phyloP scores from a whole-genome alignment of 495 filamentous ascomycete genomes.

The Peziza echinospora region DNA sequence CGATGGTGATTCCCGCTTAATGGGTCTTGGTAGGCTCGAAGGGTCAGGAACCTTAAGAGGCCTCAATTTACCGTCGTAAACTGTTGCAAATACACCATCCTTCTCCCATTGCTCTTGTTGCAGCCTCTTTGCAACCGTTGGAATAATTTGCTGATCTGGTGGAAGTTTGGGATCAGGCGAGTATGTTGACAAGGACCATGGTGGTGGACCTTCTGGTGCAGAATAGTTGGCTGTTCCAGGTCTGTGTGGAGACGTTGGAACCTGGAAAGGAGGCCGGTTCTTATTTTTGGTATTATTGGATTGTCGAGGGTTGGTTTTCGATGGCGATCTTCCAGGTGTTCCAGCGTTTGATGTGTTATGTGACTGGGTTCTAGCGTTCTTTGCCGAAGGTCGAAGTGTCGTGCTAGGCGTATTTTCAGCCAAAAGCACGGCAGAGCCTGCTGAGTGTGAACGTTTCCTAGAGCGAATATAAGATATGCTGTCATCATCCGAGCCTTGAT shows the following conservation, averaged over 20 bases:
- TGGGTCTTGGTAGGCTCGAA: slow-evolving; percentile 4
- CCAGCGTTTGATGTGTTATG: slow-evolving; percentile 29
- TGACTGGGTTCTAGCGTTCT: too few relatives aligned
- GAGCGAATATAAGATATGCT: slow-evolving; percentile 32
- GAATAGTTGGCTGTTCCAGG: slow-evolving; percentile 38
- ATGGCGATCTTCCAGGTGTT: slow-evolving; percentile 2
- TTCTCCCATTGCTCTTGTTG: slow-evolving; percentile 90
- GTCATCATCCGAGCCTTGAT: slow-evolving; percentile 39
- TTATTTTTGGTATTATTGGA: slow-evolving; percentile 23
- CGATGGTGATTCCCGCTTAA: slow-evolving; percentile 9
- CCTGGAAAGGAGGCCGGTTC: slow-evolving; percentile 14
- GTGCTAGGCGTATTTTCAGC: slow-evolving; percentile 30
- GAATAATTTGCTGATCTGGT: slow-evolving; percentile 84
- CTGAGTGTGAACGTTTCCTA: slow-evolving; percentile 51
- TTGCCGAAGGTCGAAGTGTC: slow-evolving; percentile 3
- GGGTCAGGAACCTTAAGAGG: slow-evolving; percentile 34
- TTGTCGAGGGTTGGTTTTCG: slow-evolving; percentile 5
- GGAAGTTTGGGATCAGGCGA: slow-evolving; percentile 87
- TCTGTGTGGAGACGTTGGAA: slow-evolving; percentile 9
- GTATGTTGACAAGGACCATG: slow-evolving; percentile 87
- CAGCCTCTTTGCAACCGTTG: slow-evolving; percentile 75
- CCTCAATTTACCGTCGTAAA: slow-evolving; percentile 65
- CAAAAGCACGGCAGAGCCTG: slow-evolving; percentile 33
- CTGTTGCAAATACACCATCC: slow-evolving; percentile 59
- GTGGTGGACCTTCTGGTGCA: slow-evolving; percentile 77